phyloP scores from a whole-genome alignment of 441 rosid genomes.

The Codiaeum variegatum region DNA sequence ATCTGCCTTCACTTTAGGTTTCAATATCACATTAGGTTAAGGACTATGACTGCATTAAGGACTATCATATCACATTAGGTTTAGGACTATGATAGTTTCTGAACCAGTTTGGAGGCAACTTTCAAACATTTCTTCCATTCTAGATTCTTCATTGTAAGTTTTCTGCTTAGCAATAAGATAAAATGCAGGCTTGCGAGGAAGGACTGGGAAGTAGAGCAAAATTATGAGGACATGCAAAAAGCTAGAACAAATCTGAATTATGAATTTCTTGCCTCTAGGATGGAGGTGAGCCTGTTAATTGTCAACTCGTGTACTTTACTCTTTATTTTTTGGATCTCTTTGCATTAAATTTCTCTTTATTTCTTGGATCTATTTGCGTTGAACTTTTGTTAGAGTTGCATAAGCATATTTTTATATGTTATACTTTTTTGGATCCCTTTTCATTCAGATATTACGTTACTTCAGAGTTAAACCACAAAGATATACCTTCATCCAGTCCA shows the following conservation, averaged over 20 bases:
- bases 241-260: background rate
- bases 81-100: background rate
- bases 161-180: background rate
- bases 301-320: background rate
- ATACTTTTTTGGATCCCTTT: background rate
- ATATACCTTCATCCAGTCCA: background rate
- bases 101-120: conserved; percentile 3
- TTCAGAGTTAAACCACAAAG: background rate
- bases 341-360: background rate
- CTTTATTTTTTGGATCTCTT: background rate
- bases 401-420: background rate
- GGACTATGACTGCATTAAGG: background rate
- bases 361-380: background rate
- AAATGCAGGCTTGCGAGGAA: background rate
- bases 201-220: background rate
- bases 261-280: background rate
- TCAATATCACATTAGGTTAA: background rate
- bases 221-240: background rate
- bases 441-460: background rate
- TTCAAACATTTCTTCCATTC: background rate
- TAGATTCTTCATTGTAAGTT: background rate
- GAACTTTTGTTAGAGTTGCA: background rate
- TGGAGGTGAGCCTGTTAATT: background rate
- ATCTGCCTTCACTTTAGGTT: background rate
- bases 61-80: background rate